Percentiles rank a stretch among this genome's conserved stretches.
These are phyloP conservation scores for Backusella mclennaniae DNA, from an alignment of 192 early-diverging fungal genomes.

Conservation along the genomic window DNA sequence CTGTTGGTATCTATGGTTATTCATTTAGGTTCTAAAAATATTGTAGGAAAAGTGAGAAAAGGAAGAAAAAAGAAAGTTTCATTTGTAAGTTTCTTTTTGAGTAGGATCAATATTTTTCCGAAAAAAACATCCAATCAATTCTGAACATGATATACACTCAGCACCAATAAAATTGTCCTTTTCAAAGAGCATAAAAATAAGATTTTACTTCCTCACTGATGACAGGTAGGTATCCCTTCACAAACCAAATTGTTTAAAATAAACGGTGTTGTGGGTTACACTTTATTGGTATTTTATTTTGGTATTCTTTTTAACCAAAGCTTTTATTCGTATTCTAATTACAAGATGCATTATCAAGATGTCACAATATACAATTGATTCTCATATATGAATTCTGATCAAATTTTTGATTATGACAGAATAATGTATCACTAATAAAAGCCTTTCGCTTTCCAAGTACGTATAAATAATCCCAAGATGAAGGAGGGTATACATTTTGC, in stretches of 20 bases:
- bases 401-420: neutral
- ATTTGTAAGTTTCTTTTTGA: neutral
- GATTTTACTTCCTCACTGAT: too few species aligned
- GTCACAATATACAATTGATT: neutral
- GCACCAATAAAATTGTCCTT: neutral
- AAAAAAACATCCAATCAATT: neutral
- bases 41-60: neutral
- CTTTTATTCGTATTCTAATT: too few species aligned
- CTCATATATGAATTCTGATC: neutral
- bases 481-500: neutral
- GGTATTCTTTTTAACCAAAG: too few species aligned
- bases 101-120: neutral
- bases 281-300: too few species aligned
- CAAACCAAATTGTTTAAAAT: too few species aligned
- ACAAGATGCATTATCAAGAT: too few species aligned
- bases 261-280: too few species aligned
- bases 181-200: neutral
- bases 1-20: neutral
- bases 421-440: neutral
- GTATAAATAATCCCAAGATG: too few species aligned
- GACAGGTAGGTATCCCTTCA: too few species aligned
- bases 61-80: slow-evolving; percentile 1
- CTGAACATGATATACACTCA: neutral
- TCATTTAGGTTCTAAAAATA: neutral
- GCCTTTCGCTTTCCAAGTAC: neutral